Evolutionary conservation across 768 basidiomycete species (phyloP), one percentile per base, ranked within the genome.

Genomic region (Coprinopsis sp.): DNA sequence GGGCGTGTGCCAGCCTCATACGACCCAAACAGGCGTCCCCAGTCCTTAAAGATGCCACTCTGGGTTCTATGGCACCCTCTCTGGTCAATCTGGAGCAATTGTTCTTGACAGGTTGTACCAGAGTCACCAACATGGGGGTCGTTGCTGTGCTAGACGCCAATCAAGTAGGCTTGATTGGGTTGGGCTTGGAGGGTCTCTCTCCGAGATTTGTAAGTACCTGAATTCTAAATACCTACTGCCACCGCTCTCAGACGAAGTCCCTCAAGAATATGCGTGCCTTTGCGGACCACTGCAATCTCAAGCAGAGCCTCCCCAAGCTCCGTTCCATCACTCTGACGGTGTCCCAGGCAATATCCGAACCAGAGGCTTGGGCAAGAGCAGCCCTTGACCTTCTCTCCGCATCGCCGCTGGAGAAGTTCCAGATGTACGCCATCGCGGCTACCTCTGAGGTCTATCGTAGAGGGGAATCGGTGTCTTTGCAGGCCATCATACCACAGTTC

Each of bases 101-200:
- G 3, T 69, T 76, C 43, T 62, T 91, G 11, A 72, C 77, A 1
- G 88, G 87, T 16, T 91, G 87, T 58, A 70, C 74, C 2, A 84
- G 74, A 55, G 78, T 89, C 21, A 85, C 83, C 1, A 74, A 88
- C 40, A 51, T 51, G 7, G 84, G 87, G 1, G 62, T 88, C 2
- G 72, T 65, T 58, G 66, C 74, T 2, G 50, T 87, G 12, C 55
- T 85, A 1, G 67, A 69, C 3, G 49, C 59, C 18, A 82, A 71
- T 46, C 50, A 53, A 30, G 60, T 37, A 4, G 79, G 82, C 2
- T 67, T 91, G 6, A 41, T 70, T 4, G 69, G 67, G 1, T 66
- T 90, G 3, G 73, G 75, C 6, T 64, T 91, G 8, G 85, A 91
- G 58, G 76, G 74, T 11, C 59, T 88, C 18, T 81, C 82, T 2